Conservation (phyloP, 2,329 filamentous ascomycete species). For the Neonectria ditissima region DNA sequence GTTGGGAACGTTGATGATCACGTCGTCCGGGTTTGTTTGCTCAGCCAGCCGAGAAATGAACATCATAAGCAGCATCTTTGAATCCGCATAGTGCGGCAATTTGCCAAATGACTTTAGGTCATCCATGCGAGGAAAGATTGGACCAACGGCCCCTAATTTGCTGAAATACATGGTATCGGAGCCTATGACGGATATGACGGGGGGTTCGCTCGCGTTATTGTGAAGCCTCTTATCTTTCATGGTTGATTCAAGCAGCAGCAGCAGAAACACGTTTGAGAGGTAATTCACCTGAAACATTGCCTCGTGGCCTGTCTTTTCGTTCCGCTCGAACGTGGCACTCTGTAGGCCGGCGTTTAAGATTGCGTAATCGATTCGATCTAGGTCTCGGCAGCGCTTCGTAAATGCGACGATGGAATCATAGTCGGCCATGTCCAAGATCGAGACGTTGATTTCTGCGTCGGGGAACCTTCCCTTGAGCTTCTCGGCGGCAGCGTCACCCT, state of each 20-base stretch:
- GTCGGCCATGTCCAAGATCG: constrained; percentile 19
- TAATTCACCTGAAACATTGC: not conserved
- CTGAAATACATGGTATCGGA: constrained; percentile 19
- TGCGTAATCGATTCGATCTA: constrained; percentile 9
- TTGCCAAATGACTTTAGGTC: not conserved
- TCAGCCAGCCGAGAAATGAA: constrained; percentile 7
- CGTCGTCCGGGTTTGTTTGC: not conserved
- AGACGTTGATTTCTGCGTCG: constrained; percentile 6
- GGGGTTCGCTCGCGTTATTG: not conserved
- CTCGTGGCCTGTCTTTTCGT: constrained; percentile 4
- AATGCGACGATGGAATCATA: constrained; percentile 18
- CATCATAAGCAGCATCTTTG: constrained; percentile 10
- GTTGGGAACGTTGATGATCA: constrained; percentile 13
- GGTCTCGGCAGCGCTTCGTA: not conserved
- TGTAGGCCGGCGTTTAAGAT: constrained; percentile 11
- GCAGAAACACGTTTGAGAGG: constrained; percentile 1
- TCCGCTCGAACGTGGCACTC: not conserved
- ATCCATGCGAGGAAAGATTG: constrained; percentile 1
- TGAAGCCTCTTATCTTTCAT: not conserved
- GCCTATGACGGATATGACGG: constrained; percentile 5
- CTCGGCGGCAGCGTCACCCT: constrained; percentile 11
- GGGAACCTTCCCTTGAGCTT: not conserved
- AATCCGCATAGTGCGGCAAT: not conserved
- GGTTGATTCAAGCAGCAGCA: not conserved
- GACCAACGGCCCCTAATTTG: not conserved